phyloP scores from a whole-genome alignment of 2,329 filamentous ascomycete species.

The Neonectria neomacrospora region DNA sequence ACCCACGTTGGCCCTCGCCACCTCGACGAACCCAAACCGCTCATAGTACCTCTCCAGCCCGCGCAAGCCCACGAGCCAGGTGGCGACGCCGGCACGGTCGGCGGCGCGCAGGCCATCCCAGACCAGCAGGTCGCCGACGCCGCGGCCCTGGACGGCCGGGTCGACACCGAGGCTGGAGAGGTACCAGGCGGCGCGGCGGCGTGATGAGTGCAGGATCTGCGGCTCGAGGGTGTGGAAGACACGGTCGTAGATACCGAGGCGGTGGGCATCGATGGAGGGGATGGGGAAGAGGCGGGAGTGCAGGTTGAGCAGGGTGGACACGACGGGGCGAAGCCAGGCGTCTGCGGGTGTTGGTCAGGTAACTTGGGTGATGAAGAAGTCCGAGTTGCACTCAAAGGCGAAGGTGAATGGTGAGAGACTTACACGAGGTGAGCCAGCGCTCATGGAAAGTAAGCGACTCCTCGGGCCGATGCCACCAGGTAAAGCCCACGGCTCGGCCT shows the following conservation, averaged over 20 bases:
- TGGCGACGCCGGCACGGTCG: slow-evolving; percentile 44
- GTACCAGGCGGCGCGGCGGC: slow-evolving; percentile 50
- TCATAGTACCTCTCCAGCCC: slow-evolving; percentile 49
- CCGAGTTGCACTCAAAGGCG: not conserved
- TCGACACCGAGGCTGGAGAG: slow-evolving; percentile 49
- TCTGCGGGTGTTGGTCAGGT: slow-evolving; percentile 31
- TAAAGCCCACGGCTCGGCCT: slow-evolving; percentile 44
- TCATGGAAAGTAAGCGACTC: slow-evolving; percentile 43
- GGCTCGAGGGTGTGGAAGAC: slow-evolving; percentile 43
- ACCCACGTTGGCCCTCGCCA: slow-evolving; percentile 51
- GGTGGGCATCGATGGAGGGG: slow-evolving; percentile 34
- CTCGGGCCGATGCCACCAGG: slow-evolving; percentile 49
- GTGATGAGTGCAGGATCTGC: slow-evolving; percentile 41
- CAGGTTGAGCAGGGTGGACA: slow-evolving; percentile 40
- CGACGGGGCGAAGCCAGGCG: slow-evolving; percentile 47
- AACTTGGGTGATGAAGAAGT: not conserved
- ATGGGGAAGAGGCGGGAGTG: slow-evolving; percentile 43
- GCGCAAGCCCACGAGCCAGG: slow-evolving; percentile 49
- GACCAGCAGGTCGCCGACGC: slow-evolving; percentile 48
- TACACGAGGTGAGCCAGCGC: slow-evolving; percentile 49
- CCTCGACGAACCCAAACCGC: slow-evolving; percentile 49
- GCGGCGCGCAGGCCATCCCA: slow-evolving; percentile 44
- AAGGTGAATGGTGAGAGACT: too few species aligned
- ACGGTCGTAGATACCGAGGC: slow-evolving; percentile 41
- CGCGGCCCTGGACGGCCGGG: slow-evolving; percentile 47